Evolutionary conservation across 805 yeast species (phyloP).

Genomic region (Maudiozyma turicensis): DNA sequence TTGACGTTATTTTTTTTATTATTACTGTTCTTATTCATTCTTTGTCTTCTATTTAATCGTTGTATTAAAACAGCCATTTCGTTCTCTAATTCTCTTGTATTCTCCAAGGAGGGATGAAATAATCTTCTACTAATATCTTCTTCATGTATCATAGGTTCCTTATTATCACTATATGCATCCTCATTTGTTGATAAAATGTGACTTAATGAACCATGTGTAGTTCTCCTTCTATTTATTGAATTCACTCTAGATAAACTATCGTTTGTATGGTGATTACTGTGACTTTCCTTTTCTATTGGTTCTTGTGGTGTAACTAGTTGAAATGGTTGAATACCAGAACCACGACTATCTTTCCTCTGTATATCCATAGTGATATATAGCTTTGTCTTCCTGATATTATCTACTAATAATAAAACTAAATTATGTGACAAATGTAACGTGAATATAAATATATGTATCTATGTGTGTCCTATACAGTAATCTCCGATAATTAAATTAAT

Average conservation of each 20-base stretch:
- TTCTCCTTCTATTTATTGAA: no score
- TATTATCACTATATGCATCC: no score
- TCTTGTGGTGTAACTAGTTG: conserved; percentile 21
- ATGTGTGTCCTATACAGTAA: no score
- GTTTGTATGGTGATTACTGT: neutral
- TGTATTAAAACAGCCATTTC: conserved; percentile 12
- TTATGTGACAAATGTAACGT: no score
- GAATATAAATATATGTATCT: no score
- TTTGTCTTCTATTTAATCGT: conserved; percentile 6
- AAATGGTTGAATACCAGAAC: conserved; percentile 1
- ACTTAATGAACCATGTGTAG: no score
- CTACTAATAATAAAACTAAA: no score
- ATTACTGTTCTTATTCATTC: neutral
- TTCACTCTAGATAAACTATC: no score
- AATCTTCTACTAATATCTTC: neutral
- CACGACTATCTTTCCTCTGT: neutral
- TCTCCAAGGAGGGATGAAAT: conserved; percentile 12
- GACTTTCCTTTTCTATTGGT: conserved; percentile 4
- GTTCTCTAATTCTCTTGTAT: conserved; percentile 19
- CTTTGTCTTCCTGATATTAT: no score
- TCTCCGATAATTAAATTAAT: no score
- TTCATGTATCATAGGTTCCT: no score
- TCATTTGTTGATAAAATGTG: no score
- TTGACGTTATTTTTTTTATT: neutral
- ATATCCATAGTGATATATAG: neutral